Percentiles rank a stretch among this genome's conserved stretches.
These are phyloP conservation scores for Cladosporium austrohemisphaericum DNA, from an alignment of 2,329 filamentous ascomycete genomes.

Conservation along the genomic window DNA sequence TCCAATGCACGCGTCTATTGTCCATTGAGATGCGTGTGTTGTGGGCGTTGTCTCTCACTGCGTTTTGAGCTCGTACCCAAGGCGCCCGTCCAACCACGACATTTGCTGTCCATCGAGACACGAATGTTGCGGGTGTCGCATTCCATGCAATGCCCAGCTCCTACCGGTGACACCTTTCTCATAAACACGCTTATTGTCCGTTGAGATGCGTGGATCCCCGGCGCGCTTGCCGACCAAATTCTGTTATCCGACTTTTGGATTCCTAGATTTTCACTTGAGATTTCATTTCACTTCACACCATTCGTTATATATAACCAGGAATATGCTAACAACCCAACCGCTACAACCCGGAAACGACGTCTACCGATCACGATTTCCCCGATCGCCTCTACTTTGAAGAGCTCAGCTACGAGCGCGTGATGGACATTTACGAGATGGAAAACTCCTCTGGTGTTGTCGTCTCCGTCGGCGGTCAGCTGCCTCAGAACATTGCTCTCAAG, in stretches of 20 bases:
- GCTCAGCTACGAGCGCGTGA: slow-evolving; percentile 91
- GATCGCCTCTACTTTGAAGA: slow-evolving; percentile 97
- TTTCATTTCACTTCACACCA: too few species aligned
- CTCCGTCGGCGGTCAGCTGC: slow-evolving; percentile 91
- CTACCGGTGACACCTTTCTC: too few species aligned
- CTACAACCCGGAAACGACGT: slow-evolving; percentile 76
- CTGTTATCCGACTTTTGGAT: too few species aligned
- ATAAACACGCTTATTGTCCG: too few species aligned
- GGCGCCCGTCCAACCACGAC: neutral
- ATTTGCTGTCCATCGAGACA: too few species aligned
- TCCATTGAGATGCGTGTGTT: neutral
- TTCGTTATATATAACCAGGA: slow-evolving; percentile 21
- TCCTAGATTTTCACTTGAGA: too few species aligned
- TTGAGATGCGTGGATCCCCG: too few species aligned
- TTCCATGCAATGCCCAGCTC: too few species aligned
- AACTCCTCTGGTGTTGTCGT: slow-evolving; percentile 81
- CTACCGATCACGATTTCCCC: slow-evolving; percentile 82
- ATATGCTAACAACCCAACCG: neutral
- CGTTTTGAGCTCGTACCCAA: neutral
- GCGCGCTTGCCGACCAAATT: too few species aligned
- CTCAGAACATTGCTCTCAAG: slow-evolving; percentile 93
- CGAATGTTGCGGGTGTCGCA: too few species aligned
- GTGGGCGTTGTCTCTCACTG: neutral
- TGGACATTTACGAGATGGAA: slow-evolving; percentile 98
- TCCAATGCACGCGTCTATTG: too few species aligned